Conservation (phyloP, 768 basidiomycete genomes). For the Boletus subcaerulescens region DNA sequence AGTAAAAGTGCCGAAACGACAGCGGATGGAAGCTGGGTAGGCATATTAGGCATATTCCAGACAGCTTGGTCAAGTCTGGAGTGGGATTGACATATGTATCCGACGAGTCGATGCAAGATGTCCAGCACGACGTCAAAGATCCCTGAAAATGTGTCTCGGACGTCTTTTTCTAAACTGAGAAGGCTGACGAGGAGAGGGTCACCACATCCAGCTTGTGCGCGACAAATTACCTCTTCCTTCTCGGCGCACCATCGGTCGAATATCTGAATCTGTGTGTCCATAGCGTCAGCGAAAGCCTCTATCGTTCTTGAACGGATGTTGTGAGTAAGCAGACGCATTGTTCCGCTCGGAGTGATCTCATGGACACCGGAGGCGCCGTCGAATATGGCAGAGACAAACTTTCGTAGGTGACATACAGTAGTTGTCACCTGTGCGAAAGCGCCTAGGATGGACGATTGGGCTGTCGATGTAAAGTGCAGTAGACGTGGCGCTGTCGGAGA, state of each 20-base stretch:
- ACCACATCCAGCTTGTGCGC: conserved; percentile 49
- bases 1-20: conserved; percentile 56
- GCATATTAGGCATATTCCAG: conserved; percentile 41
- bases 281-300: conserved; percentile 81
- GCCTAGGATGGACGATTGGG: conserved; percentile 63
- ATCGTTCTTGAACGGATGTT: conserved; percentile 50
- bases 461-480: conserved; percentile 61
- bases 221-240: conserved; percentile 64
- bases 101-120: conserved; percentile 39
- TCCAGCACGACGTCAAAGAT: conserved; percentile 56
- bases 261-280: conserved; percentile 53
- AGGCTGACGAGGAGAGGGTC: conserved; percentile 54
- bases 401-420: conserved; percentile 57
- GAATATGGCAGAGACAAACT: conserved; percentile 53
- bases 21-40: conserved; percentile 45
- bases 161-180: conserved; percentile 56
- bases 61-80: conserved; percentile 31
- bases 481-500: conserved; percentile 55
- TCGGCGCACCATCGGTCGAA: conserved; percentile 72
- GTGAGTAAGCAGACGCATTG: conserved; percentile 23
- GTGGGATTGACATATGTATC: conserved; percentile 28
- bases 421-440: conserved; percentile 61
- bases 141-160: conserved; percentile 55
- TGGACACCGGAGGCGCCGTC: conserved; percentile 23
- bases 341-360: conserved; percentile 22